Evolutionary conservation across 805 yeast species (phyloP).

Genomic region (Kazachstania africana): DNA sequence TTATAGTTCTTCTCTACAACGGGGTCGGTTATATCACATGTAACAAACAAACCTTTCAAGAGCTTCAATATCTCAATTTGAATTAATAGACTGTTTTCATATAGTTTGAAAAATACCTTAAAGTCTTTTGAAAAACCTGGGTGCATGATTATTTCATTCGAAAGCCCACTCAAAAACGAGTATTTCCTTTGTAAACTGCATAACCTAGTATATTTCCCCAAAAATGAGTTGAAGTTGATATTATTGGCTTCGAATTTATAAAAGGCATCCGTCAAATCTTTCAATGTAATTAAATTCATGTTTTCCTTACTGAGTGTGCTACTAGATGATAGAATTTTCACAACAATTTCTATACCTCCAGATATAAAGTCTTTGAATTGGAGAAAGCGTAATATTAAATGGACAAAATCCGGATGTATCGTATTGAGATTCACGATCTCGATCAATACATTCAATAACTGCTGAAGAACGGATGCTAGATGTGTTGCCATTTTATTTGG

Average conservation of each 20-base stretch:
- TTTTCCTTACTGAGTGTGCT: neutral
- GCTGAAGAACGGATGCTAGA: no score
- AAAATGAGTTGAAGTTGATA: constrained; percentile 17
- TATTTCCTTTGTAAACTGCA: no score
- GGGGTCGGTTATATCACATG: constrained; percentile 9
- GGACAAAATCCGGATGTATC: no score
- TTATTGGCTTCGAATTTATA: constrained; percentile 13
- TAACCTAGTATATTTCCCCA: constrained; percentile 17
- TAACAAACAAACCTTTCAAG: constrained; percentile 17
- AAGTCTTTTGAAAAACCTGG: constrained; percentile 12
- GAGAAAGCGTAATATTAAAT: no score
- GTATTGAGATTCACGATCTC: no score
- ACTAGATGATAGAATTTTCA: neutral
- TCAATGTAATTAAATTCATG: neutral
- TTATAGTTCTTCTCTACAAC: neutral
- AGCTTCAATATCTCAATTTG: constrained; percentile 26
- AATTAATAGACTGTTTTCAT: constrained; percentile 22
- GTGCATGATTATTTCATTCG: no score
- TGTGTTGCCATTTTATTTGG: no score
- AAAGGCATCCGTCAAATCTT: constrained; percentile 10
- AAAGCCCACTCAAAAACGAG: no score
- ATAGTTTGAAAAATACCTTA: constrained; percentile 16
- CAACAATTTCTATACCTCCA: constrained; percentile 1
- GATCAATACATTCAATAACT: no score
- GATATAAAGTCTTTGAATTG: constrained; percentile 1